These are phyloP conservation scores for Saturnispora serradocipensis DNA, from an alignment of 805 yeast species.

Conservation along the genomic window DNA sequence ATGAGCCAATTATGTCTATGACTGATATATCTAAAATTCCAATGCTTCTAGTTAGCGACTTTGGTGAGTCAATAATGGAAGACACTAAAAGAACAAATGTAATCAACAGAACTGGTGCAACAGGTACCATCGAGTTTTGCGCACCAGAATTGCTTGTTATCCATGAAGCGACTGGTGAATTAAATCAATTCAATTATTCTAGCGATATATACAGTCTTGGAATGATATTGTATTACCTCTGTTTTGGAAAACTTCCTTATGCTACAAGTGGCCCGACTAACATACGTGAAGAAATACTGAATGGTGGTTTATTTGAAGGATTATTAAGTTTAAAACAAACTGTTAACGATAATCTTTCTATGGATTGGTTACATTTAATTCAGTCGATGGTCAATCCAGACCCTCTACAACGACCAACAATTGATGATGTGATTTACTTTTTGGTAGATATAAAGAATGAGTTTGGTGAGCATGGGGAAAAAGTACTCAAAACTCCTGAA, in stretches of 20 bases:
- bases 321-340: slow-evolving; percentile 14
- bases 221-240: slow-evolving; percentile 65
- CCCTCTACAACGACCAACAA: slow-evolving; percentile 34
- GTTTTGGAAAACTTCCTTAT: slow-evolving; percentile 64
- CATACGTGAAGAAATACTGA: slow-evolving; percentile 21
- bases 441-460: not conserved
- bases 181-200: slow-evolving; percentile 53
- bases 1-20: slow-evolving; percentile 17
- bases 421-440: not conserved
- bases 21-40: slow-evolving; percentile 37
- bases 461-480: not conserved
- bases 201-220: slow-evolving; percentile 83
- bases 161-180: slow-evolving; percentile 20
- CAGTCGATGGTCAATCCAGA: slow-evolving; percentile 12
- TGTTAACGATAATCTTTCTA: slow-evolving; percentile 26
- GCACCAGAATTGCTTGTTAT: slow-evolving; percentile 68
- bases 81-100: slow-evolving; percentile 34
- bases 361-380: slow-evolving; percentile 27
- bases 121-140: slow-evolving; percentile 81
- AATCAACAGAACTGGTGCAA: slow-evolving; percentile 66
- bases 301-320: slow-evolving; percentile 16
- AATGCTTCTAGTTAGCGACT: slow-evolving; percentile 72
- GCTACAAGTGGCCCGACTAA: slow-evolving; percentile 18
- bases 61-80: slow-evolving; percentile 79
- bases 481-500: not conserved